Base-by-base conservation (phyloP, 495 filamentous ascomycete genomes). In the Neurospora sp. region DNA sequence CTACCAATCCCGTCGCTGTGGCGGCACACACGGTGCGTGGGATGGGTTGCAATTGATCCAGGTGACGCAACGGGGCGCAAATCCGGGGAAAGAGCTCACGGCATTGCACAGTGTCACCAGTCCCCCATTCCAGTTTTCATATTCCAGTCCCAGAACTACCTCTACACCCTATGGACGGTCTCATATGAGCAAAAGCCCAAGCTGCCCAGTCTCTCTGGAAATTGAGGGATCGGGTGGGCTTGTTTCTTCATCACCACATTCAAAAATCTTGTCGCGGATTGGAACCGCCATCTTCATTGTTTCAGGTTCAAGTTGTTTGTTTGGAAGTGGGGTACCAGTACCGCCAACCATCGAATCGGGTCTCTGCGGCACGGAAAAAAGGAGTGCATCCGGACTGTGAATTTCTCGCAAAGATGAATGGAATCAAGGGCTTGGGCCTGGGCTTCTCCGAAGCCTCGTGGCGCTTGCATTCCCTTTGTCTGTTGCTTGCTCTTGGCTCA, bases 401-500 rank as follows among this genome's bases (percentile, higher is more conserved):
- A 61, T 61, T 61, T 61, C 0, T 9, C 14, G 5, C 41, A 16
- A 9, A 0, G 27, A 61, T 61, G 53, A 18, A 61, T 7, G 53
- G 27, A 35, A 61, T 35, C 53, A 61, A 61, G 14, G 53, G 27
- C 53, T 9, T 35, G 14, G 14, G 53, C 6, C 27, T 18, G 61
- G 27, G 53, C 37, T 41, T 80, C 68, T 81, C 81, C 8, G 84
- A 81, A 53, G 83, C 83, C 5, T 77, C 81, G 22, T 71, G 81
- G 70, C 82, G 86, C 46, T 82, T 88, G 70, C 79, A 86, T 70
- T 73, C 74, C 5, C 76, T 88, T 69, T 87, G 86, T 74, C 73
- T 84, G 3, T 86, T 88, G 71, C 87, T 88, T 71, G 86, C 83
- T 0, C 74, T 89, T n/a, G 87, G 85, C 4, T 87, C 86, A 2